Conservation (phyloP, 2,329 filamentous ascomycete species). For the Sporothrix curviconia region DNA sequence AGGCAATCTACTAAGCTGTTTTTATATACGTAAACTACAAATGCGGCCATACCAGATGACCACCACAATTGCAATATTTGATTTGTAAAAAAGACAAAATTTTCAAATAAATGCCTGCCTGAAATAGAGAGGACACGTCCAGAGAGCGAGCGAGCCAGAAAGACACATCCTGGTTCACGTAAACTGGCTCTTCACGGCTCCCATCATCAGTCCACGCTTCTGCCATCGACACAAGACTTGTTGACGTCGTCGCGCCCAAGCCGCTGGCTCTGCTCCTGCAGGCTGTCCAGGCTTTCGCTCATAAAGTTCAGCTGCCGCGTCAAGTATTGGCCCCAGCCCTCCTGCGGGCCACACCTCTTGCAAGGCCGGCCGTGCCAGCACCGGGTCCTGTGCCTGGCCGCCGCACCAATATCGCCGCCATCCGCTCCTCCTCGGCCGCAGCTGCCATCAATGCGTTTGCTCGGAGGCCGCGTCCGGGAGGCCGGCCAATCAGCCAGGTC, state of each 20-base stretch:
- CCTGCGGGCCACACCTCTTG: slow-evolving; percentile 30
- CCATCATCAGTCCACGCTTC: slow-evolving; percentile 77
- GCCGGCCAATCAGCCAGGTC: slow-evolving; percentile 89
- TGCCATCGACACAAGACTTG: slow-evolving; percentile 80
- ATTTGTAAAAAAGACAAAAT: neutral
- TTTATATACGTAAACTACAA: neutral
- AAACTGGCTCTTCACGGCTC: slow-evolving; percentile 58
- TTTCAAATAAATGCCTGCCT: neutral
- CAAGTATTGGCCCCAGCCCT: slow-evolving; percentile 74
- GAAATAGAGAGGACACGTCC: too few species aligned
- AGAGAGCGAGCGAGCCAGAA: too few species aligned
- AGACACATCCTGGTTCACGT: too few species aligned
- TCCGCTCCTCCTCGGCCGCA: slow-evolving; percentile 64
- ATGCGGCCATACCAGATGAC: neutral
- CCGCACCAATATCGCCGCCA: slow-evolving; percentile 37
- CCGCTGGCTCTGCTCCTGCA: slow-evolving; percentile 74
- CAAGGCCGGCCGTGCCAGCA: slow-evolving; percentile 17
- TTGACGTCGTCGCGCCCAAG: slow-evolving; percentile 82
- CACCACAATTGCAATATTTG: neutral
- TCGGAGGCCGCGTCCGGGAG: slow-evolving; percentile 77
- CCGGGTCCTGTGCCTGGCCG: too few species aligned
- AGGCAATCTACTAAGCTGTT: neutral
- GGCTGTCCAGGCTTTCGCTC: slow-evolving; percentile 74
- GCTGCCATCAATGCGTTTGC: slow-evolving; percentile 83
- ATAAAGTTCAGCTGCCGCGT: slow-evolving; percentile 77